Evolutionary conservation across 2,329 filamentous ascomycete species (phyloP), one percentile per base, ranked within the genome.

Genomic region (Aspergillus chevalieri): DNA sequence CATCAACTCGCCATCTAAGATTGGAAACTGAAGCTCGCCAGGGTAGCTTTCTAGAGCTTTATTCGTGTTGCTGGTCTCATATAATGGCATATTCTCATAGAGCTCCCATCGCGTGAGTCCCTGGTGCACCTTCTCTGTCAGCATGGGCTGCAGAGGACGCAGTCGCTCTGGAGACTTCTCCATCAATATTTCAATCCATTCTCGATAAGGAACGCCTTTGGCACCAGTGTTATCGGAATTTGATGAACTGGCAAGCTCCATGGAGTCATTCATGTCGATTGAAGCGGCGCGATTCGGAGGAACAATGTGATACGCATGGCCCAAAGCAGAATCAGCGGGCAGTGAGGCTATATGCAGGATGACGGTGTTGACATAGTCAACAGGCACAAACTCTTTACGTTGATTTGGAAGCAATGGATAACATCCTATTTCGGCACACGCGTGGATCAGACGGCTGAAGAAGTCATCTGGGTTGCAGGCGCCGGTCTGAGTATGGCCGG

Each of bases 381-480:
- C 57, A 0, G 63, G 52, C 1, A 64, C 60, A 30, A 61, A 62
- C 22, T 64, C 63, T 28, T 60, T 57, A 7, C 57, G 51, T 36
- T 64, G 60, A n/a, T 51, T 54, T 0, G 58, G 57, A 3, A 65
- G 54, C 6, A 42, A 6, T 4, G 62, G 63, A 33, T 59, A 65
- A 28, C 19, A 52, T 2, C 74, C 74, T 2, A 95, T 76, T 67
- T 95, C 87, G 36, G 90, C 70, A 60, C 88, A 92, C 47, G 87
- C 88, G 70, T 92, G 91, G 44, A 85, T 74, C 67, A 95, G 79
- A 12, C 90, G 81, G 56, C 93, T 78, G 10, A 95, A 70, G 72
- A 95, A 95, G 69, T 95, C 90, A 62, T 95, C 89, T 0, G 82
- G 88, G 64, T 85, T 88, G 67, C 61, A 56, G 1, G 50, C 54